Evolutionary conservation across 768 basidiomycete species (phyloP), one percentile per base, ranked within the genome.

Genomic region (Amanita rubescens): DNA sequence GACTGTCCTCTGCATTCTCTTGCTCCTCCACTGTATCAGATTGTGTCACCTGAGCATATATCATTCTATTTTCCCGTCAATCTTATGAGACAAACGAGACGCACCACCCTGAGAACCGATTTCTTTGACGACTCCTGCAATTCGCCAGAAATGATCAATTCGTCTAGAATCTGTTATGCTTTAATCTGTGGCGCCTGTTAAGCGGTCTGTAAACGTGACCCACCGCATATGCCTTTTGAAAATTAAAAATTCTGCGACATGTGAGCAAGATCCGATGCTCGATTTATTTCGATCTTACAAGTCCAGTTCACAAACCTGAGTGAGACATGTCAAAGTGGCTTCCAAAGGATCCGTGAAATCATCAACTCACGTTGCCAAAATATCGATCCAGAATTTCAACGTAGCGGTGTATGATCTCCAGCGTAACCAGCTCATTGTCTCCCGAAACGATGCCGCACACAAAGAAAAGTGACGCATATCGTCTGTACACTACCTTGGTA

Each of bases 101-200:
- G 46, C 56, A 74, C 75, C 61, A 76, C 75, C 48, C 75, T 71
- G 37, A 92, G 72, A 6, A 91, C 88, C 5, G 87, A 84, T 64
- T 91, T 90, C 79, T 98, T 98, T 9, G 93, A 95, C 2, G 94
- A 94, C 67, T 99, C 96, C 71, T 98, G 95, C 59, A 99, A 75
- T 68, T 99, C 96, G 46, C 96, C 96, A 8, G 94, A 87, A 51
- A 98, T 95, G 65, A 99, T 92, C 49, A 98, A 77, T 67, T 99
- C 96, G 64, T 98, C 96, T 49, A 99, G 74, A 61, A 99, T 90
- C 87, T 73, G 58, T 47, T 38, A 55, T 27, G 20, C n/a, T 35
- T 57, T 37, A 44, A 44, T 53, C 42, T 55, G n/a, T 25, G 42
- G 35, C 34, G 30, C 37, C 12, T 22, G 5, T 24, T n/a, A 22